These are phyloP conservation scores for Cryptosporidium parvum DNA, from an alignment of 169 alveolate species.

Conservation along the genomic window DNA sequence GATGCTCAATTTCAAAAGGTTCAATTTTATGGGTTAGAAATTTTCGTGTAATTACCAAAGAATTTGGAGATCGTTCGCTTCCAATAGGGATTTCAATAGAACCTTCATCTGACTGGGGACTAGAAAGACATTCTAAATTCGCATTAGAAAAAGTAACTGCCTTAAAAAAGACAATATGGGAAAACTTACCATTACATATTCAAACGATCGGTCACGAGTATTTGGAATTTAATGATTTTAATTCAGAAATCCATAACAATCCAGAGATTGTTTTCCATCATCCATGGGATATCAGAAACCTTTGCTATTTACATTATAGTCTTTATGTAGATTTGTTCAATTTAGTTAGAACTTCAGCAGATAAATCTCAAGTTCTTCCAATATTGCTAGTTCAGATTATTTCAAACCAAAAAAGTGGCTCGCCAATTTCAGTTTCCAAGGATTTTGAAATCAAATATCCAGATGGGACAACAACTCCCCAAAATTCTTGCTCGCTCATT, in stretches of 20 bases:
- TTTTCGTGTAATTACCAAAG: constrained; percentile 7
- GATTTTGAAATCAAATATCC: constrained; percentile 20
- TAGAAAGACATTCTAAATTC: constrained; percentile 49
- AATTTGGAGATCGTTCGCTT: background rate
- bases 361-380: constrained; percentile 19
- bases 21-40: constrained; percentile 67
- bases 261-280: background rate
- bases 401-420: background rate
- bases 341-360: constrained; percentile 4
- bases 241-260: background rate
- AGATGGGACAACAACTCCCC: background rate
- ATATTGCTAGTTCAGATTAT: constrained; percentile 16
- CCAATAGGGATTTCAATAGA: constrained; percentile 40
- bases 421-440: constrained; percentile 17
- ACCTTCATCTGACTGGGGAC: constrained; percentile 53
- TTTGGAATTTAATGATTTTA: constrained; percentile 29
- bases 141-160: background rate
- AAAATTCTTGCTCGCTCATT: background rate
- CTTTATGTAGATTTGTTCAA: constrained; percentile 70
- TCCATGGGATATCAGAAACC: constrained; percentile 63
- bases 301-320: constrained; percentile 45
- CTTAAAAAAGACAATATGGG: constrained; percentile 6
- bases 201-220: constrained; percentile 57
- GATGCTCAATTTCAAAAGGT: constrained; percentile 49
- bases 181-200: constrained; percentile 24